Percentiles rank a stretch among this genome's conserved stretches.
Evolutionary conservation across 805 yeast genomes (phyloP).

Genomic region (Cyberlindnera bimundalis): DNA sequence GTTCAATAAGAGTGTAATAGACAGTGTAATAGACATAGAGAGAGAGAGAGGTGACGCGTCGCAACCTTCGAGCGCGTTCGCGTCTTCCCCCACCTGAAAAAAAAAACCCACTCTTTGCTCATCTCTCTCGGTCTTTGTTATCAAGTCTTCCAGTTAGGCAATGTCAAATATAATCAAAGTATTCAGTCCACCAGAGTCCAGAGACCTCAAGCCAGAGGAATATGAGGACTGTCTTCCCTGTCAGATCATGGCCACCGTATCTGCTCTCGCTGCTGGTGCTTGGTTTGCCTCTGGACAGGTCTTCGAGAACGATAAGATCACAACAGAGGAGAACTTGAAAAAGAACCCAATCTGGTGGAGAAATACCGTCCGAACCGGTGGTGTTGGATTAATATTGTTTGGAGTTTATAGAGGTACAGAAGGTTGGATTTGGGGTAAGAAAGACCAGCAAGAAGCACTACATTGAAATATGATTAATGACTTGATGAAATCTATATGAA

Average conservation of each 20-base stretch:
- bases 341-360: conserved; percentile 63
- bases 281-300: conserved; percentile 58
- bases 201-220: conserved; percentile 36
- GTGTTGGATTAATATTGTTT: conserved; percentile 49
- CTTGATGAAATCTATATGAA: too few relatives aligned
- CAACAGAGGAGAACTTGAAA: conserved; percentile 31
- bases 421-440: conserved; percentile 50
- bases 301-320: conserved; percentile 41
- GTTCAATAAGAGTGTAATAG: too few relatives aligned
- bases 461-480: too few relatives aligned
- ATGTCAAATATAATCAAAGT: conserved; percentile 28
- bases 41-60: not conserved
- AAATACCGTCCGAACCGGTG: conserved; percentile 46
- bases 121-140: too few relatives aligned
- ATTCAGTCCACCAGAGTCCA: conserved; percentile 26
- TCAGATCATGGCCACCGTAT: conserved; percentile 58
- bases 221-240: conserved; percentile 62
- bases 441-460: not conserved
- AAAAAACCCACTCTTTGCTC: too few relatives aligned
- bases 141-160: not conserved
- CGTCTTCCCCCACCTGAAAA: too few relatives aligned
- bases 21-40: too few relatives aligned
- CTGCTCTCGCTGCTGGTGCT: conserved; percentile 57
- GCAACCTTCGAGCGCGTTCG: not conserved
- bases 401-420: conserved; percentile 66